Conservation (phyloP, 169 alveolate genomes). For the Perkinsus marinus region DNA sequence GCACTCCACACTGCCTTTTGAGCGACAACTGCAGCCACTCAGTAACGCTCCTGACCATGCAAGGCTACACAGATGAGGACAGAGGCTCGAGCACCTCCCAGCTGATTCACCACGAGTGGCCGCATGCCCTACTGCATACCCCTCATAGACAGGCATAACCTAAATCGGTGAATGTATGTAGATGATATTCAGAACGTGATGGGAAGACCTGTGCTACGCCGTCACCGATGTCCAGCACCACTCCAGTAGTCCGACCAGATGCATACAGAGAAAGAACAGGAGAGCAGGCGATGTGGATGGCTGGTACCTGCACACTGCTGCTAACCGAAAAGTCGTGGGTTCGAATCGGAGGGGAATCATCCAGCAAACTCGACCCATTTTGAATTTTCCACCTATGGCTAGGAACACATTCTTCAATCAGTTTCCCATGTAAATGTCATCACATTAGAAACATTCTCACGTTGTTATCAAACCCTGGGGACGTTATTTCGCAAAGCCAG, state of each 20-base stretch:
- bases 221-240: slow-evolving; percentile 56
- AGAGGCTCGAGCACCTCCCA: neutral
- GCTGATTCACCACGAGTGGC: neutral
- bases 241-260: slow-evolving; percentile 58
- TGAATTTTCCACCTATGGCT: too few relatives aligned
- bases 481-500: too few relatives aligned
- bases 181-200: neutral
- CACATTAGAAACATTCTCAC: too few relatives aligned
- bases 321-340: neutral
- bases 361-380: too few relatives aligned
- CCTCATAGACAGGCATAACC: neutral
- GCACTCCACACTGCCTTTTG: neutral
- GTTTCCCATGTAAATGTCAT: too few relatives aligned
- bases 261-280: slow-evolving; percentile 49
- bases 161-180: neutral
- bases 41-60: neutral
- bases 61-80: neutral
- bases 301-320: slow-evolving; percentile 13
- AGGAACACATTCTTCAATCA: too few relatives aligned
- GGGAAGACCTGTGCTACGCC: slow-evolving; percentile 42
- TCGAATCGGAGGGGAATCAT: too few relatives aligned
- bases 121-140: neutral
- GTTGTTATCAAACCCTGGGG: too few relatives aligned
- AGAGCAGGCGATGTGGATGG: slow-evolving; percentile 45
- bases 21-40: neutral